Conservation (phyloP, 208 protist genomes). For the Phytomonas francai region DNA sequence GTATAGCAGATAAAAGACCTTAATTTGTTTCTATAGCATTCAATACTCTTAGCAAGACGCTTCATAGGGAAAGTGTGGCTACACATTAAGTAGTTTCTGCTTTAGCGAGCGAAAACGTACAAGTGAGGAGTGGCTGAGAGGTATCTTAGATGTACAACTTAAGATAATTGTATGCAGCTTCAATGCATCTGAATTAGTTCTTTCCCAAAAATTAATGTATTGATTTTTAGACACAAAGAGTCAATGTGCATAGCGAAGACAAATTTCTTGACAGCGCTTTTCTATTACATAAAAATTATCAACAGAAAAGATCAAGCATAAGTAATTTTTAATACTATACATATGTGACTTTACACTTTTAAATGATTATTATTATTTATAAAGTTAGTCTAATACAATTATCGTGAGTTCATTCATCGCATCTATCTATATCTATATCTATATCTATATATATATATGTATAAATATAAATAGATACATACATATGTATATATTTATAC, state of each 20-base stretch:
- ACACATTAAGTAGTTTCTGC: background rate
- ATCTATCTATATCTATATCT: background rate
- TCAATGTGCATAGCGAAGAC: background rate
- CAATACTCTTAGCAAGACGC: background rate
- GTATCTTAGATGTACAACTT: background rate
- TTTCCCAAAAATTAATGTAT: background rate
- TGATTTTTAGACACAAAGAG: background rate
- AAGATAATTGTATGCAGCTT: background rate
- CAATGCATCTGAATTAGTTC: background rate
- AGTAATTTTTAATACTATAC: no score
- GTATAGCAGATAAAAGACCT: background rate
- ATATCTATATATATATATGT: background rate
- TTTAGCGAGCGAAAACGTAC: background rate
- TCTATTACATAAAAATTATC: no score
- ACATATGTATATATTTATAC: conserved; percentile 1
- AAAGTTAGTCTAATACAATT: background rate
- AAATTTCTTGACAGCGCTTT: no score
- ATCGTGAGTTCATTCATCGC: background rate
- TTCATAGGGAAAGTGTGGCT: background rate
- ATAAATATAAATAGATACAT: no score
- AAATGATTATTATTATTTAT: background rate
- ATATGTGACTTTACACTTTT: no score
- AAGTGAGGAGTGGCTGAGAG: background rate
- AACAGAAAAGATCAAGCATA: no score
- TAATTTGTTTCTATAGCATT: background rate